Evolutionary conservation across 1,284 basidiomycete species (phyloP), one percentile per base, ranked within the genome.

Genomic region (Acaromyces ingoldii): DNA sequence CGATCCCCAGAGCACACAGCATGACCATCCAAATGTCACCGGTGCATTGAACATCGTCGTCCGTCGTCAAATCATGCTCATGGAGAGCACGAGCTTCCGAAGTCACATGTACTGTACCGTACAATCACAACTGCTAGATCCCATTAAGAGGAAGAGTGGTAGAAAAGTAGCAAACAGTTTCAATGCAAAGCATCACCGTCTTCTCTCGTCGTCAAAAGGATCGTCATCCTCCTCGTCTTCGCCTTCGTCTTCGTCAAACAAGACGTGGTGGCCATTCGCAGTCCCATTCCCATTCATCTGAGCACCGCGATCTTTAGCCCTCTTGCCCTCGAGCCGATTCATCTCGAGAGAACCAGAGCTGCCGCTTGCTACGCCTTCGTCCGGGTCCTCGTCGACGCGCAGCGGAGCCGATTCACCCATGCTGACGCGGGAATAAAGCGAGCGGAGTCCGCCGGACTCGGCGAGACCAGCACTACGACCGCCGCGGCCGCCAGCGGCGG

Each of bases 141-240:
- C n/a, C n/a, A n/a, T n/a, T n/a, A n/a, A n/a, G n/a, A n/a, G n/a
- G n/a, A n/a, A n/a, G n/a, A n/a, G n/a, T n/a, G n/a, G n/a, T n/a
- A n/a, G n/a, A n/a, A n/a, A n/a, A n/a, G n/a, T n/a, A n/a, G n/a
- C n/a, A n/a, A n/a, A n/a, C n/a, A n/a, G n/a, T n/a, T n/a, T n/a
- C n/a, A n/a, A n/a, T n/a, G n/a, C n/a, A n/a, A n/a, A n/a, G n/a
- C n/a, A n/a, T 54, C 45, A 5, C 31, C 47, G 26, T 40, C n/a
- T 29, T 4, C 53, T 53, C 43, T 62, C 55, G 21, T 65, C 63
- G 30, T 60, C 63, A 19, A 65, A 61, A 3, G 63, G 56, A 45
- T 66, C 64, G 19, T 56, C 59, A n/a, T 67, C 64, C 41, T 63
- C 63, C 21, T 64, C 62, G 40, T 60, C 62, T n/a, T n/a, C n/a